Base-by-base conservation (phyloP, 306 rosid species). In the Datisca glomerata region DNA sequence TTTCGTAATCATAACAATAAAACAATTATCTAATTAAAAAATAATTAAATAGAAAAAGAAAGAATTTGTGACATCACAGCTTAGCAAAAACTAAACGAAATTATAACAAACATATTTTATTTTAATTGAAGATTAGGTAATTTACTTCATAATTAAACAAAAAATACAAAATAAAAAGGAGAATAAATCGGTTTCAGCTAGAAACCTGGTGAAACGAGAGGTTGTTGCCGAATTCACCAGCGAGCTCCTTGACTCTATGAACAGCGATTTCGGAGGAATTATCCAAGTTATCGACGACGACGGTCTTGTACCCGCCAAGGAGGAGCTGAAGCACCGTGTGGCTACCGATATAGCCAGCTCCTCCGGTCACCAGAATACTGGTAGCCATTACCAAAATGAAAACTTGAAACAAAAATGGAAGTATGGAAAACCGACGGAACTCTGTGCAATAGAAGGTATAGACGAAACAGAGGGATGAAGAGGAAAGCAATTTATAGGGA, bases 261-360 rank as follows among this genome's bases (percentile, higher is more conserved):
- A 91, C 0, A 13, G 96, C 63, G 40, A 73, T 21, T 32, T 73
- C 69, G 1, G 92, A 84, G 24, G 99, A 69, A 66, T 91, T 91
- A 34, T 91, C 96, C 15, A 91, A 82, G 42, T 78, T 85, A 36
- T 91, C 99, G 35, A 91, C 74, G 11, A 91, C 76, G 32, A 78
- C 87, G 27, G 85, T 43, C 17, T 47, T 67, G 59, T 70, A 85
- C 12, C 94, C 96, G 4, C 73, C 94, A 44, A 78, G 79, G 3
- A 91, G 31, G 21, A 85, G 96, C 51, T 85, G 99, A 12, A 91
- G 81, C 38, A 85, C 96, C 21, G 99, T 85, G 58, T 91, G 99
- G 68, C 56, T 61, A 11, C 96, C 99, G 65, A 85, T 85, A 58
- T 91, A 91, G 27, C 99, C 96, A 72, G 94, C 99, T 0, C 96